These are phyloP conservation scores for Conticribra weissflogii DNA, from an alignment of 108 stramenopile species.

Conservation along the genomic window DNA sequence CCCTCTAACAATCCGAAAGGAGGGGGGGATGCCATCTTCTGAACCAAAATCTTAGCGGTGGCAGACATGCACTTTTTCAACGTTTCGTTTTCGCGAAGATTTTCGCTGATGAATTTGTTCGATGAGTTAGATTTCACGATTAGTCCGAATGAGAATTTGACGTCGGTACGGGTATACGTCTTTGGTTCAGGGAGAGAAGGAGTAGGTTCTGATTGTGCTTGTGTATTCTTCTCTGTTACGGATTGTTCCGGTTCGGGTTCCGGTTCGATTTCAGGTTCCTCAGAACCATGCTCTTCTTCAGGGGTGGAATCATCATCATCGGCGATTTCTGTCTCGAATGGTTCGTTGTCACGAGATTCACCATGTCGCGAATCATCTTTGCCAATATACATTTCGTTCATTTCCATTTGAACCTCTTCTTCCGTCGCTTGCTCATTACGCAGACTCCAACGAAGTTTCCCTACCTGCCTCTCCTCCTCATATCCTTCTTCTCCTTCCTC, in stretches of 20 bases:
- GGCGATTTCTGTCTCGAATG: neutral
- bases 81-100: constrained; percentile 45
- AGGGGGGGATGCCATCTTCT: constrained; percentile 42
- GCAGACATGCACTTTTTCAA: constrained; percentile 46
- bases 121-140: constrained; percentile 29
- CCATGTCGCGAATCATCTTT: neutral
- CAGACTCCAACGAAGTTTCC: neutral
- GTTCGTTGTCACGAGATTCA: neutral
- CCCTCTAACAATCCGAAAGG: neutral
- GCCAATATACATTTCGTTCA: neutral
- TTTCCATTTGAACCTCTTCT: neutral
- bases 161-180: constrained; percentile 42
- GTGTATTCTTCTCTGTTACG: neutral
- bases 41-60: constrained; percentile 39
- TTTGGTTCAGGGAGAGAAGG: constrained; percentile 10
- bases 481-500: neutral
- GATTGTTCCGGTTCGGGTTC: neutral
- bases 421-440: neutral
- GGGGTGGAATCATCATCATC: neutral
- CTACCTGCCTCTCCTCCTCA: neutral
- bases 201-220: neutral
- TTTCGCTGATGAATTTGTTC: constrained; percentile 28
- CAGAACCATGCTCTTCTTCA: neutral
- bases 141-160: constrained; percentile 53
- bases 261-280: neutral